Evolutionary conservation across 306 rosid species (phyloP), one percentile per base, ranked within the genome.

Genomic region (Rosa lucieae): DNA sequence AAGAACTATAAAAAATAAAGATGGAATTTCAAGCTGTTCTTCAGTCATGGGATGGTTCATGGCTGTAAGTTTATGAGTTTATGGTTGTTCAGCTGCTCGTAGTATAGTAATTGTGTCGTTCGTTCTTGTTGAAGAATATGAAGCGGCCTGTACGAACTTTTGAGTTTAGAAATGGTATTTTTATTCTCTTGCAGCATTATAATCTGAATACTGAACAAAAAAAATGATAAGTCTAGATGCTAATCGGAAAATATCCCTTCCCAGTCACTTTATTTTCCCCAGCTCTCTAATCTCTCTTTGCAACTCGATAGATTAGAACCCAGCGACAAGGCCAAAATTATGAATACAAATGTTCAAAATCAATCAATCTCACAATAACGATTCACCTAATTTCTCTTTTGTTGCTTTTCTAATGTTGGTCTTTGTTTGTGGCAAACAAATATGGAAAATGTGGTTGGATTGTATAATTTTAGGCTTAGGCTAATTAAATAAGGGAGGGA

Each of bases 1-100:
- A 91, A 89, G 98, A 32, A 32, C 35, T 32, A 32, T 32, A 32
- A 42, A 26, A 26, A 26, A 86, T 83, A 80, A 82, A 42, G 56
- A 40, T 63, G 84, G 83, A 74, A 39, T 82, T 82, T 82, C 26
- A 37, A 84, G 77, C 67, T 72, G 75, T 73, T 84, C 76, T 80
- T 66, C 18, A 20, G 32, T 46, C 70, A 37, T 58, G 83, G 49
- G 76, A 47, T 68, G 68, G 74, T 69, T 77, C 29, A 42, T 74
- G 71, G 80, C 65, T 77, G 71, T 65, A 15, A 61, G 69, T 80
- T 32, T 32, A 32, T 32, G 35, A 32, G 35, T 32, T 72, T 47
- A 47, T 72, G 68, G 79, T 72, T 67, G 74, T 58, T 77, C 79
- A 40, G 79, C 78, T 78, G 20, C 59, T 76, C 75, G 15, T 8